Evolutionary conservation across 1,139 yeast species (phyloP).

Genomic region (Magnusiomyces tetraspermus): DNA sequence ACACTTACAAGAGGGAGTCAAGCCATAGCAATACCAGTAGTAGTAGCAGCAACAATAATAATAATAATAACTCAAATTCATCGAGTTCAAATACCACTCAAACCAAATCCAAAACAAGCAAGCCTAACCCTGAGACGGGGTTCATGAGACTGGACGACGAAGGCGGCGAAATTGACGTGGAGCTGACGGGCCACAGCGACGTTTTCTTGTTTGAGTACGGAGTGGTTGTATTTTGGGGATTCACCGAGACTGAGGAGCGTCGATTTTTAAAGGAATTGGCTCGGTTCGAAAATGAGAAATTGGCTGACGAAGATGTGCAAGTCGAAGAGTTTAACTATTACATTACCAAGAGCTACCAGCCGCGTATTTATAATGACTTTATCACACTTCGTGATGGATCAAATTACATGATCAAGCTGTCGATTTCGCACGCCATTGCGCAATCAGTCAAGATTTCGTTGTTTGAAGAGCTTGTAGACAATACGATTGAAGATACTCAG

Average conservation of each 20-base stretch:
- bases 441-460: slow-evolving; percentile 89
- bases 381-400: slow-evolving; percentile 85
- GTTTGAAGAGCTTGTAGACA: slow-evolving; percentile 90
- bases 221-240: slow-evolving; percentile 93
- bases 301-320: slow-evolving; percentile 85
- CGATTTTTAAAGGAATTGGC: slow-evolving; percentile 77
- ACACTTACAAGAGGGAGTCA: slow-evolving; percentile 63
- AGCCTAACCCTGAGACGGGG: slow-evolving; percentile 14
- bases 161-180: slow-evolving; percentile 88
- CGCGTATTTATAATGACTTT: slow-evolving; percentile 89
- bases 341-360: slow-evolving; percentile 86
- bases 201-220: slow-evolving; percentile 89
- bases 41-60: not conserved
- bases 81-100: slow-evolving; percentile 11
- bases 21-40: slow-evolving; percentile 63
- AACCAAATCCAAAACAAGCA: not conserved
- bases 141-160: slow-evolving; percentile 75
- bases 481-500: slow-evolving; percentile 92
- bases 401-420: slow-evolving; percentile 79
- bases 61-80: not conserved
- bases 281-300: slow-evolving; percentile 79
- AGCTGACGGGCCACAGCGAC: slow-evolving; percentile 61
- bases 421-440: slow-evolving; percentile 85
- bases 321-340: slow-evolving; percentile 91
- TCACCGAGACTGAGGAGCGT: slow-evolving; percentile 70